Conservation (phyloP, 257 asterid genomes). For the Solanum corneliomulleri region DNA sequence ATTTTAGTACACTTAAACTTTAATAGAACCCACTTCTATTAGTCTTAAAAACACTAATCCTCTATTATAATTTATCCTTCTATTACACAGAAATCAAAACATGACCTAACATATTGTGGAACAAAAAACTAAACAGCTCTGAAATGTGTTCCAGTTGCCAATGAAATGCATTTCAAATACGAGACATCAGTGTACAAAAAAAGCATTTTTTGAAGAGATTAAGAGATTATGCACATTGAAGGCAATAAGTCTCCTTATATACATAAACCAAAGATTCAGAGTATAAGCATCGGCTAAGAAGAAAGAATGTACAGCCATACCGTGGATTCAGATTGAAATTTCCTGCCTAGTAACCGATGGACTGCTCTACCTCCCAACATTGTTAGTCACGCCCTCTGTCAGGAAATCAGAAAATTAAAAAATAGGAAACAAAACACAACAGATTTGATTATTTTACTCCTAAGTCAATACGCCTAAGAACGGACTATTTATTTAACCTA, state of each 20-base stretch:
- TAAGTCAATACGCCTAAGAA: not conserved
- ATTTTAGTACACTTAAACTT: not conserved
- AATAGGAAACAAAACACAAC: not conserved
- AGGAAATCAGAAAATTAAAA: not conserved
- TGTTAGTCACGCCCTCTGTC: slow-evolving; percentile 23
- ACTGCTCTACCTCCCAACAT: slow-evolving; percentile 46
- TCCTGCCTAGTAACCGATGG: slow-evolving; percentile 33
- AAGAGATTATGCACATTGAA: not conserved
- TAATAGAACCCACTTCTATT: not conserved
- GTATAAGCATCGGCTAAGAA: not conserved
- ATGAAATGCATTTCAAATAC: not conserved
- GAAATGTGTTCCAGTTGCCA: not conserved
- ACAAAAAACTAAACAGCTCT: not conserved
- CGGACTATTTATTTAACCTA: not conserved
- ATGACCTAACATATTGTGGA: not conserved
- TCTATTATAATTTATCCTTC: not conserved
- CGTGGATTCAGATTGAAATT: slow-evolving; percentile 27
- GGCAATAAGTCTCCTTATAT: not conserved
- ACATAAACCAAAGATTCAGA: not conserved
- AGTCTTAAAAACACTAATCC: not conserved
- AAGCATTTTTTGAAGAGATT: not conserved
- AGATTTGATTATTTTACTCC: not conserved
- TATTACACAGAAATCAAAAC: not conserved
- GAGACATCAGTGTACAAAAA: not conserved
- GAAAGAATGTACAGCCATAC: slow-evolving; percentile 7